phyloP scores from a whole-genome alignment of 2,329 filamentous ascomycete genomes.

The Colletotrichum tofieldiae region DNA sequence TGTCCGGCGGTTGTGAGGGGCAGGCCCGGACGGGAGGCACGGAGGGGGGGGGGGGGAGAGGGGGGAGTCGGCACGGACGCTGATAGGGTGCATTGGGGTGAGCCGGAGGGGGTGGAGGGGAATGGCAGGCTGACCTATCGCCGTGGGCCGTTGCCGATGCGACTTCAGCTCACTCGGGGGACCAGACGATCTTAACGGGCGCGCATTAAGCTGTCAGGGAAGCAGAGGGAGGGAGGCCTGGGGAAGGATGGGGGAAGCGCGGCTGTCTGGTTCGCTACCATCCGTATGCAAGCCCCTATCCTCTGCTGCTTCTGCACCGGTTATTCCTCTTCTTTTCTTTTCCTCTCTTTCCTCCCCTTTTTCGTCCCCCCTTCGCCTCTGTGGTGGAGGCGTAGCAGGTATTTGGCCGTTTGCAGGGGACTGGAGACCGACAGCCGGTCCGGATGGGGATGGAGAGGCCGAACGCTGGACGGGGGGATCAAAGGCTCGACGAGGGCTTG shows the following conservation, averaged over 20 bases:
- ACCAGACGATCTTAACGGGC: slow-evolving; percentile 26
- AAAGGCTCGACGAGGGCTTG: not conserved
- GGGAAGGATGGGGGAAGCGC: slow-evolving; percentile 9
- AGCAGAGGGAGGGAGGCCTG: not conserved
- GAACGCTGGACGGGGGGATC: slow-evolving; percentile 15
- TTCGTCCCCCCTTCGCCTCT: not conserved
- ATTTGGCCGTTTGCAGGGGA: slow-evolving; percentile 34
- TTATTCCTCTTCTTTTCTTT: not conserved
- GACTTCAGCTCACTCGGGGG: not conserved
- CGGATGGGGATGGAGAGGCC: slow-evolving; percentile 33
- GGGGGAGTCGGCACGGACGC: slow-evolving; percentile 18
- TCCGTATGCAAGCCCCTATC: slow-evolving; percentile 25
- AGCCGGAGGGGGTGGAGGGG: slow-evolving; percentile 24
- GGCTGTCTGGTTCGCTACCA: slow-evolving; percentile 28
- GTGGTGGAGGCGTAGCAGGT: slow-evolving; percentile 24
- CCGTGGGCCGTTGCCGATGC: slow-evolving; percentile 6
- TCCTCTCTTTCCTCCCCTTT: not conserved
- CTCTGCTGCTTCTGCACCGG: not conserved
- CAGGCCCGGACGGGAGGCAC: slow-evolving; percentile 15
- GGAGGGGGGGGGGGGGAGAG: not conserved
- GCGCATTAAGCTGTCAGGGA: slow-evolving; percentile 33
- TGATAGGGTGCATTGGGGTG: slow-evolving; percentile 31
- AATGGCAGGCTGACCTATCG: slow-evolving; percentile 20
- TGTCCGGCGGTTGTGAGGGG: slow-evolving; percentile 25
- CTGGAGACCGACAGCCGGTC: slow-evolving; percentile 9